Conservation (phyloP, 306 rosid genomes). For the Prunus armeniaca region DNA sequence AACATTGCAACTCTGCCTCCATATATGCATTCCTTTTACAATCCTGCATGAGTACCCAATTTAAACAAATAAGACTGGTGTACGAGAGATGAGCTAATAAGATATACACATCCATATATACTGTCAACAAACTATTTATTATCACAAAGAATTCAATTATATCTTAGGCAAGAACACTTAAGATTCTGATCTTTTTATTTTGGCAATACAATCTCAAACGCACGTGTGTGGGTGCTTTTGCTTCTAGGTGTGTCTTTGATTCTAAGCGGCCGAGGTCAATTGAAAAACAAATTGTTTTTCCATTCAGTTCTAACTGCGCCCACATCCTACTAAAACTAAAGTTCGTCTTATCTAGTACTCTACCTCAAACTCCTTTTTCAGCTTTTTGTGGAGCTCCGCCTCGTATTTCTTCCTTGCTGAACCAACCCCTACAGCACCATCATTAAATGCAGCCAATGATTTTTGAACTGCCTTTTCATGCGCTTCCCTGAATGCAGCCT, state of each 20-base stretch:
- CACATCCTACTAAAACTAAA: neutral
- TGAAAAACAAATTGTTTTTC: neutral
- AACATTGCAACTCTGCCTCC: conserved; percentile 86
- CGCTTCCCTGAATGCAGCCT: conserved; percentile 86
- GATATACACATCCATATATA: neutral
- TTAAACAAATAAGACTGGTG: conserved; percentile 14
- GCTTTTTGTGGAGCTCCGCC: conserved; percentile 61
- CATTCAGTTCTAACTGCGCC: neutral
- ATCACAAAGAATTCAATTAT: neutral
- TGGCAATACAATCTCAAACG: neutral
- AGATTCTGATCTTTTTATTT: neutral
- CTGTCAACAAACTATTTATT: neutral
- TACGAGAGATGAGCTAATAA: neutral
- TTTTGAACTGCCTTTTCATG: conserved; percentile 85
- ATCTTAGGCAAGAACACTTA: neutral
- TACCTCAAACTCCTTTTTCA: conserved; percentile 87
- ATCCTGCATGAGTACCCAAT: conserved; percentile 58
- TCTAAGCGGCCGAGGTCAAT: neutral
- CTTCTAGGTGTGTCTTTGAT: neutral
- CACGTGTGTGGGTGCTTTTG: neutral
- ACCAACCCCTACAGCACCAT: conserved; percentile 84
- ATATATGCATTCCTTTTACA: conserved; percentile 70
- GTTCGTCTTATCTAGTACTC: neutral
- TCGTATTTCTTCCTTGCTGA: conserved; percentile 80
- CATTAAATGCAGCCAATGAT: conserved; percentile 70